A percentile compares a stretch with the other conserved stretches of the same genome.
Conservation (phyloP, 176 grass and related monocot species). For the Dendrocalamus sinicus region DNA sequence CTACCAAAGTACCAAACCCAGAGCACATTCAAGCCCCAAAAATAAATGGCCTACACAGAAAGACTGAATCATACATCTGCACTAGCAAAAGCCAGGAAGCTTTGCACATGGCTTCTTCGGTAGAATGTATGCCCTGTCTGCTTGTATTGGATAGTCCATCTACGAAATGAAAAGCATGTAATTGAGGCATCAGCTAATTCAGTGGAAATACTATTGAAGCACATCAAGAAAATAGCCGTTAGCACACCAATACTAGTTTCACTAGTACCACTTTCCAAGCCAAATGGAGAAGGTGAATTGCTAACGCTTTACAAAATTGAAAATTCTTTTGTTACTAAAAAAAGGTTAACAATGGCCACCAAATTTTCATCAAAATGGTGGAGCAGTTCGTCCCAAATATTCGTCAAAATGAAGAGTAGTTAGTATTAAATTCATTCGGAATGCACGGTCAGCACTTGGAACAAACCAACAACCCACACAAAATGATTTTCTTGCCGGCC, state of each 20-base stretch:
- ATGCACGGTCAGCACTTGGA: conserved; percentile 5
- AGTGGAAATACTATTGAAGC: conserved; percentile 3
- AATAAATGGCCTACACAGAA: conserved; percentile 32
- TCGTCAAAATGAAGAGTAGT: not conserved
- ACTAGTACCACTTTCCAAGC: not conserved
- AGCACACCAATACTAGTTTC: conserved; percentile 4
- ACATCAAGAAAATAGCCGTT: conserved; percentile 25
- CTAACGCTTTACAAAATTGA: not conserved
- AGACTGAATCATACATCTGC: conserved; percentile 61
- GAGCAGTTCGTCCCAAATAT: not conserved
- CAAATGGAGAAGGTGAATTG: not conserved
- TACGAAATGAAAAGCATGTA: conserved; percentile 47
- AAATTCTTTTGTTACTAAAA: not conserved
- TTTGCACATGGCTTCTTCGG: conserved; percentile 50
- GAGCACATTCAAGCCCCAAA: conserved; percentile 30
- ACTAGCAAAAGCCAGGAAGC: conserved; percentile 62
- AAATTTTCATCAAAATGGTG: not conserved
- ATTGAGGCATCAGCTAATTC: conserved; percentile 21
- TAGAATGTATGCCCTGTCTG: conserved; percentile 39
- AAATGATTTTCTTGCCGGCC: not conserved
- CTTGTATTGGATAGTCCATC: conserved; percentile 50
- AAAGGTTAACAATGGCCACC: not conserved
- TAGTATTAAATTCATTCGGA: conserved; percentile 8
- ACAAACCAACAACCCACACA: not conserved
- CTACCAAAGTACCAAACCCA: conserved; percentile 36